Evolutionary conservation across 2,329 filamentous ascomycete genomes (phyloP), one percentile per base, ranked within the genome.

Genomic region (Penicillium sp.): DNA sequence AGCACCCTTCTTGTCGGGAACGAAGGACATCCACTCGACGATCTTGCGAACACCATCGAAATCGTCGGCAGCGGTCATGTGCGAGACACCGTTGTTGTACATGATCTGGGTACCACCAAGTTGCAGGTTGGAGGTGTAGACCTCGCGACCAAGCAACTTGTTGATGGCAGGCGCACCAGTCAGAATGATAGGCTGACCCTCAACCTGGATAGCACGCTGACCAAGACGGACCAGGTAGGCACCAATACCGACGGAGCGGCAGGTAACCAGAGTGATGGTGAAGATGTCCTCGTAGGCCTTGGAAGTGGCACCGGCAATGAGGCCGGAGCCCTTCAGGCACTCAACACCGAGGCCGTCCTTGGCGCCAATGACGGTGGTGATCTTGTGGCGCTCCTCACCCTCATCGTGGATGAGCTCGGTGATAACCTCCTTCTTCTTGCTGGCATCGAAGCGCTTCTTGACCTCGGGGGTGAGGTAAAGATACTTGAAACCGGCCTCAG

Each of bases 61-160:
- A 78, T 99, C 94, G 68, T 99, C 92, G 63, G 88, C 89, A 67
- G 94, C 94, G 62, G 92, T 96, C 89, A 97, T 92, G 80, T 99
- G 94, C 20, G 94, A 97, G 38, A 99, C 94, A 84, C 94, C 94
- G 73, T 99, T 99, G 79, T 90, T 92, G 85, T 99, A 97, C 94
- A 99, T 99, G 82, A 99, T 99, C 77, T 99, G 94, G n/a, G 94
- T 99, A 65, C 94, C 94, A 85, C 94, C 94, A 60, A 99, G 90
- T 80, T 99, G 94, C 69, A 99, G 78, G 82, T 99, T 99, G 55
- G 94, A 97, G 22, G 94, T 96, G 79, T 99, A 99, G 27, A 99
- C 92, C 76, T 99, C 94, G 63, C 95, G 91, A 67, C 94, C 94
- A 55, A 99, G 85, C 66, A 99, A 81, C 79, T 97, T 99, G 85